Conservation (phyloP, 2,329 filamentous ascomycete genomes). For the Alternaria conjuncta region DNA sequence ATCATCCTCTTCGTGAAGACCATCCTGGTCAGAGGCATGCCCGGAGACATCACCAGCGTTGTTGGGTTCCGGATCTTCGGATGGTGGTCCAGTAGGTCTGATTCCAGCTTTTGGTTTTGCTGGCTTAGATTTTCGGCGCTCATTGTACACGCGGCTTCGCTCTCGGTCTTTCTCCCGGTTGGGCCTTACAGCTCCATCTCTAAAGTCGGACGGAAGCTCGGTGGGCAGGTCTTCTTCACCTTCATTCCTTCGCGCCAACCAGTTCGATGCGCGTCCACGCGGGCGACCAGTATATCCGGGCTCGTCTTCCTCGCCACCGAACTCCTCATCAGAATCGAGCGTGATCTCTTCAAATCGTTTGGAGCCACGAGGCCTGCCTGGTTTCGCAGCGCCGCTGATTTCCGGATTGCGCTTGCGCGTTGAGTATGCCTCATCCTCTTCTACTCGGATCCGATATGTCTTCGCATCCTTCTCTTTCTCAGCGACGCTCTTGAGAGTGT, state of each 20-base stretch:
- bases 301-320: constrained; percentile 30
- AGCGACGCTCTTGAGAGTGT: constrained; percentile 14
- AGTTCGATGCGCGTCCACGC: constrained; percentile 44
- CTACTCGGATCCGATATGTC: constrained; percentile 46
- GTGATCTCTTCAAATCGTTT: constrained; percentile 54
- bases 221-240: constrained; percentile 53
- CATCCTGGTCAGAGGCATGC: constrained; percentile 34
- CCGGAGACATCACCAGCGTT: constrained; percentile 38
- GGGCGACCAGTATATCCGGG: constrained; percentile 20
- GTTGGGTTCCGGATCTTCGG: constrained; percentile 28
- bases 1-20: constrained; percentile 41
- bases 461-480: constrained; percentile 42
- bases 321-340: constrained; percentile 54
- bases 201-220: constrained; percentile 52
- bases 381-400: constrained; percentile 29
- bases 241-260: constrained; percentile 52
- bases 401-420: constrained; percentile 36
- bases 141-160: constrained; percentile 26
- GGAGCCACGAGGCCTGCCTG: constrained; percentile 28
- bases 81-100: constrained; percentile 32
- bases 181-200: constrained; percentile 43
- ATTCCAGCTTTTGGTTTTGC: constrained; percentile 31
- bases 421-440: constrained; percentile 52
- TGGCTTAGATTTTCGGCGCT: constrained; percentile 36
- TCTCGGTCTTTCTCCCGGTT: constrained; percentile 36